phyloP scores from a whole-genome alignment of 176 grass and related monocot genomes.

The Juncus inflexus region DNA sequence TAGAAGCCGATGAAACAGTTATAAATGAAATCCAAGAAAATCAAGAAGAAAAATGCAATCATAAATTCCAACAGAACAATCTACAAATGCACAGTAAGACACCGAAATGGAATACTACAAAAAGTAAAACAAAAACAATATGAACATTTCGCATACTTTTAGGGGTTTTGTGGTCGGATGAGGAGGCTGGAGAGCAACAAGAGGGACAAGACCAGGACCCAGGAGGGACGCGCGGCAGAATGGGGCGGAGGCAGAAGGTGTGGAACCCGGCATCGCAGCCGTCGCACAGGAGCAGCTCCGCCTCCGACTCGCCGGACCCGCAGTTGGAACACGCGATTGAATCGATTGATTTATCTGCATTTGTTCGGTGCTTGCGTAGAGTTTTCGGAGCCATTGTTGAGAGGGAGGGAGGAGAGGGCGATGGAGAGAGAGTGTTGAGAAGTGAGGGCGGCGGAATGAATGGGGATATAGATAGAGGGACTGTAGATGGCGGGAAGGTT shows the following conservation, averaged over 20 bases:
- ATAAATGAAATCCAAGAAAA: too few relatives aligned
- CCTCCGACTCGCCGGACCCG: slow-evolving; percentile 48
- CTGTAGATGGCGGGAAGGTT: slow-evolving; percentile 17
- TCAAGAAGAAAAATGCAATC: too few relatives aligned
- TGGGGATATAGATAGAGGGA: slow-evolving; percentile 18
- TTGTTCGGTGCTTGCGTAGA: slow-evolving; percentile 37
- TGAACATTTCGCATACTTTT: slow-evolving; percentile 33
- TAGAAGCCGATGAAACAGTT: too few relatives aligned
- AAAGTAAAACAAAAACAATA: too few relatives aligned
- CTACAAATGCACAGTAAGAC: not conserved
- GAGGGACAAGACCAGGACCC: slow-evolving; percentile 81
- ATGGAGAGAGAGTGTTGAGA: not conserved
- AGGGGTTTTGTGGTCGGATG: slow-evolving; percentile 40
- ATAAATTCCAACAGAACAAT: not conserved
- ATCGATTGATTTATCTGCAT: slow-evolving; percentile 24
- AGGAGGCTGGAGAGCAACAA: slow-evolving; percentile 31
- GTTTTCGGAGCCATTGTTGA: slow-evolving; percentile 30
- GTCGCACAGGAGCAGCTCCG: slow-evolving; percentile 88
- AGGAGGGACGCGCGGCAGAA: slow-evolving; percentile 64
- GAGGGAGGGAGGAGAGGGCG: not conserved
- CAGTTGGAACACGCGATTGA: slow-evolving; percentile 51
- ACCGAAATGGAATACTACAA: not conserved
- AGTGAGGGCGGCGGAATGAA: not conserved
- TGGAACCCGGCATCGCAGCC: slow-evolving; percentile 73
- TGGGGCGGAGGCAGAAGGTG: slow-evolving; percentile 89